Base-by-base conservation (phyloP, 805 yeast species). In the Candida sakaeoensis region DNA sequence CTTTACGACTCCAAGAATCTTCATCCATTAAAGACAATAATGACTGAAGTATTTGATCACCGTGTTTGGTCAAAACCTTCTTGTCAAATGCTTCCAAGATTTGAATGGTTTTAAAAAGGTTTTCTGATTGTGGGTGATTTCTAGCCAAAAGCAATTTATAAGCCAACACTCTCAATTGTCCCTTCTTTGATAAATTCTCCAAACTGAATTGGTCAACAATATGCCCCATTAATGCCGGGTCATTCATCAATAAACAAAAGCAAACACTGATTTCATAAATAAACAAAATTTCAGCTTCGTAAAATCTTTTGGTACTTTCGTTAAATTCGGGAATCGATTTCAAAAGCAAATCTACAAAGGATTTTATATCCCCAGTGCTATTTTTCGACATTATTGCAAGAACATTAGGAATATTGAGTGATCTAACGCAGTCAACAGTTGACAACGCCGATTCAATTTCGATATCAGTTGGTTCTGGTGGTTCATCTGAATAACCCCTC, bases 381-480 rank as follows among this genome's bases (percentile, higher is more conserved):
- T 67, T 41, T 50, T 48, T 54, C 47, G 75, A 65, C 8, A 80
- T 68, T 15, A 70, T 70, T 35, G 72, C 74, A 44, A 88, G 72
- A 1, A 88, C 64, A 1, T 69, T 66, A 3, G 73, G 59, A 4
- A 89, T 63, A 36, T 76, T 75, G 46, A 93, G 79, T 0, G 91
- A 78, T 38, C 77, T 77, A 37, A 91, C 72, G 56, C 97, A 91
- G 49, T 90, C 95, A 31, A 83, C 64, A 0, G 96, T 85, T 4
- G 88, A 81, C 10, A 84, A 59, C 0, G 98, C 86, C 4, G 86
- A 76, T 47, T 89, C 95, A 36, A 93, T 82, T 50, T 91, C 97
- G 53, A 87, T 95, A 41, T 86, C 95, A 2, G 95, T 77, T 9
- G 99, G 99, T 58, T 91, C 98, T 0, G 84, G 82, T 3, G 85